These are phyloP conservation scores for Neostapfia colusana DNA, from an alignment of 176 grass and related monocot genomes.

Conservation along the genomic window DNA sequence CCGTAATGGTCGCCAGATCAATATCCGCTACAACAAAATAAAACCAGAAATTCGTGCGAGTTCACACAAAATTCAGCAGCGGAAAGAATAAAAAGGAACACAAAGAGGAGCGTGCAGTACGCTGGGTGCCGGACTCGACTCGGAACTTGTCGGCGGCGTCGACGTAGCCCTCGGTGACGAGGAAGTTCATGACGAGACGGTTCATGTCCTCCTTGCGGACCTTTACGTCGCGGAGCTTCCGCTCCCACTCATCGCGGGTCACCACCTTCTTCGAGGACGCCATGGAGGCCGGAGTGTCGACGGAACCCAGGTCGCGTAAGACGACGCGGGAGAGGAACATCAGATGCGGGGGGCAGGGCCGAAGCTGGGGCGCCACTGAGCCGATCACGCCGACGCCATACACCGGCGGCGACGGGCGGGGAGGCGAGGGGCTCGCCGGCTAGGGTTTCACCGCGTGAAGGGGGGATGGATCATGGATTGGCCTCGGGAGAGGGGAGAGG, in stretches of 20 bases:
- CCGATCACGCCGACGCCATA: conserved; percentile 44
- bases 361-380: neutral
- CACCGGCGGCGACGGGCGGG: neutral
- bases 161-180: conserved; percentile 89
- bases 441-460: conserved; percentile 49
- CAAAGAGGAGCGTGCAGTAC: conserved; percentile 32
- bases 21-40: conserved; percentile 70
- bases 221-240: conserved; percentile 90
- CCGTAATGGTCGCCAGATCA: conserved; percentile 83
- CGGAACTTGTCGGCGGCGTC: conserved; percentile 96
- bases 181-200: conserved; percentile 89
- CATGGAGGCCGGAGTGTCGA: conserved; percentile 48
- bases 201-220: conserved; percentile 97
- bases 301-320: conserved; percentile 50
- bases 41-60: neutral
- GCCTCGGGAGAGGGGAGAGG: neutral
- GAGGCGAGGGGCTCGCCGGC: neutral
- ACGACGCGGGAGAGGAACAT: conserved; percentile 77
- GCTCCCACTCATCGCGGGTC: conserved; percentile 88
- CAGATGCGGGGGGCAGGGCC: conserved; percentile 36
- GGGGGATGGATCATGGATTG: neutral
- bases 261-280: conserved; percentile 85
- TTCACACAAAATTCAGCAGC: neutral
- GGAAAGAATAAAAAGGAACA: neutral
- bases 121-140: conserved; percentile 84